Conservation (phyloP, 805 yeast species). For the Metschnikowia lochheadii region DNA sequence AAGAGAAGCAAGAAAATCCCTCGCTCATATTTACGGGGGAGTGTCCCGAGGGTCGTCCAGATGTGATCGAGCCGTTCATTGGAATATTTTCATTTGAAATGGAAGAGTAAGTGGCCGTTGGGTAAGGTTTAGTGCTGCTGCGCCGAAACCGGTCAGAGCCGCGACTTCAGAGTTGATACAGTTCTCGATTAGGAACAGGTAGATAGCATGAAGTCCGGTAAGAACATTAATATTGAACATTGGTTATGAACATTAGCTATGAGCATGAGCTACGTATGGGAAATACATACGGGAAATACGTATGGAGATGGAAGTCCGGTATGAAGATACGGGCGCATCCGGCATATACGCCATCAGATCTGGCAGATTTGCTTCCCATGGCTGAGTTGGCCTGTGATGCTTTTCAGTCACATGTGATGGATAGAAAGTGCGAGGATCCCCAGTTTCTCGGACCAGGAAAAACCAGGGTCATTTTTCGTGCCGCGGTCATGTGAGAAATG, state of each 20-base stretch:
- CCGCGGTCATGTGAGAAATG: slow-evolving; percentile 2
- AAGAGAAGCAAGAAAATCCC: slow-evolving; percentile 40
- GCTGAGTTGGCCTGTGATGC: not conserved
- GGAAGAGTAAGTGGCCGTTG: slow-evolving; percentile 24
- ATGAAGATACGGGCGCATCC: too few species aligned
- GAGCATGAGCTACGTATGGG: too few species aligned
- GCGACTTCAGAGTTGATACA: not conserved
- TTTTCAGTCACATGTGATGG: slow-evolving; percentile 1
- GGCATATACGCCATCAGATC: too few species aligned
- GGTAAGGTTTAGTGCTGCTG: not conserved
- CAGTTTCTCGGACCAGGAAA: slow-evolving; percentile 1
- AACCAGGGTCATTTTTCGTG: not conserved
- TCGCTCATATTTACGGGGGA: slow-evolving; percentile 47
- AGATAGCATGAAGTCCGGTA: too few species aligned
- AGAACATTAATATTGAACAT: too few species aligned
- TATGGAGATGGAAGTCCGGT: too few species aligned
- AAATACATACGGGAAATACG: too few species aligned
- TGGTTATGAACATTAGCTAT: too few species aligned
- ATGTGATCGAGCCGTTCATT: slow-evolving; percentile 48
- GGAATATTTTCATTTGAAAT: slow-evolving; percentile 52
- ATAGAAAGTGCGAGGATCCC: slow-evolving; percentile 1
- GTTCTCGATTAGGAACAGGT: too few species aligned
- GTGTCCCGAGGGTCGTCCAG: slow-evolving; percentile 52
- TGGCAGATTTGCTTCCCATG: too few species aligned
- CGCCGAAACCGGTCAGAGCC: too few species aligned